Base-by-base conservation (phyloP, 305 asterid species). In the Rubia tinctorum region DNA sequence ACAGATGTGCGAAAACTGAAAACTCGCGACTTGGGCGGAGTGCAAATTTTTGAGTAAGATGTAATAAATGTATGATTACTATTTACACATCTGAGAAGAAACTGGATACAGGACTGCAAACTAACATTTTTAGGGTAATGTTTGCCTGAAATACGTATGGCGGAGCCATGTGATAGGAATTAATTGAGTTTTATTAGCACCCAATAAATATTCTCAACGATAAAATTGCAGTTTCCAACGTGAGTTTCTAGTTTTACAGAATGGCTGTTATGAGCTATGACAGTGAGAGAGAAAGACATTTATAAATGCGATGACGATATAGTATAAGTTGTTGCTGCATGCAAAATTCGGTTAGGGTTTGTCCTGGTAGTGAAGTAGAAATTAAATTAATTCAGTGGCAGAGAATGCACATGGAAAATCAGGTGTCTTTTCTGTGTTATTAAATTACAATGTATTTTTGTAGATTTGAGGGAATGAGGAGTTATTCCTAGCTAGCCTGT, bases 351-450 rank as follows among this genome's bases (percentile, higher is more conserved):
- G 85, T 62, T 62, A 62, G 20, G 82, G 78, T 74, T 75, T 22
- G 69, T 70, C 77, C 80, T 80, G 87, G 86, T 66, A 3, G 68
- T 81, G 83, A 81, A 79, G 84, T 77, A 73, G 79, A n/a, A 66
- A 62, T 6, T 5, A 69, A 73, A 66, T 40, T n/a, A 30, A 53
- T 53, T 25, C 47, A 45, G 64, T 44, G 72, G 65, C 80, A 75
- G 79, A 73, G 77, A 67, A 25, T 59, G 75, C 93, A 88, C 95
- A 88, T 88, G 92, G 89, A 75, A 20, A 25, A 80, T 78, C 90
- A 79, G 82, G 81, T 63, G 59, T 72, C 61, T 39, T 34, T 64
- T 66, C 18, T 76, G 78, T 80, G 79, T 53, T 53, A 53, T 53
- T 53, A n/a, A 49, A 49, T 4, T 18, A 49, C 18, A 14, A 1